Percentiles rank a stretch among this genome's conserved stretches.
These are phyloP conservation scores for Blepharisma undulans DNA, from an alignment of 169 alveolate species.

Conservation along the genomic window DNA sequence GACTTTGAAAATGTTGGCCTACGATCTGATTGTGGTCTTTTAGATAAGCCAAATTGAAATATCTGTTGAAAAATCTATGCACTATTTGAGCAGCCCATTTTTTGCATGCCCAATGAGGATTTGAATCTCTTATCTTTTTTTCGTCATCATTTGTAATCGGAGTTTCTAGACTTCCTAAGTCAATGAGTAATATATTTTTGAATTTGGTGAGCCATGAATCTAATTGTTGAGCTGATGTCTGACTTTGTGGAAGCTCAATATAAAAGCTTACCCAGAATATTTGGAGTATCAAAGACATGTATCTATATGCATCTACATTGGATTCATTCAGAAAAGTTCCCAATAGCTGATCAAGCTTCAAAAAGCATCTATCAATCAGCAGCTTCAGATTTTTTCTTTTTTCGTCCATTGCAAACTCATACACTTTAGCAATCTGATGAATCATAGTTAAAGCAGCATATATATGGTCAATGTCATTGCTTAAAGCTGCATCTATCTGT, in stretches of 20 bases:
- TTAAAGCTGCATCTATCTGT: background rate
- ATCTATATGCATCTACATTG: background rate
- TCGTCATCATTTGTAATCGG: background rate
- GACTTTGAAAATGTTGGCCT: constrained; percentile 7
- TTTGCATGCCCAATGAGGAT: constrained; percentile 29
- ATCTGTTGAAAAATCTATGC: constrained; percentile 20
- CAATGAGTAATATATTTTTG: background rate
- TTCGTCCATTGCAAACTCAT: background rate
- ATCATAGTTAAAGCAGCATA: constrained; percentile 30
- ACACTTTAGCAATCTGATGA: background rate
- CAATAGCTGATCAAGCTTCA: background rate
- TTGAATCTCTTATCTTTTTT: background rate
- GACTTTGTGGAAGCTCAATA: constrained; percentile 21
- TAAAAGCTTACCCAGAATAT: constrained; percentile 29
- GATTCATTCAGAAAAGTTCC: background rate
- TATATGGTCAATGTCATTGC: constrained; percentile 4
- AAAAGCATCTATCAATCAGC: background rate
- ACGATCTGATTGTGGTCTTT: background rate
- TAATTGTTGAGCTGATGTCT: background rate
- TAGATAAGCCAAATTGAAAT: background rate
- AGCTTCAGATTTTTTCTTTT: background rate
- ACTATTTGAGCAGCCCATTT: constrained; percentile 36
- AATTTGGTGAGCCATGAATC: background rate
- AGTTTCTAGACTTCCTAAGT: background rate
- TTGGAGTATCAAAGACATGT: background rate